Base-by-base conservation (phyloP, 371 early-diverging fungal genomes). In the Apophysomyces elegans region DNA sequence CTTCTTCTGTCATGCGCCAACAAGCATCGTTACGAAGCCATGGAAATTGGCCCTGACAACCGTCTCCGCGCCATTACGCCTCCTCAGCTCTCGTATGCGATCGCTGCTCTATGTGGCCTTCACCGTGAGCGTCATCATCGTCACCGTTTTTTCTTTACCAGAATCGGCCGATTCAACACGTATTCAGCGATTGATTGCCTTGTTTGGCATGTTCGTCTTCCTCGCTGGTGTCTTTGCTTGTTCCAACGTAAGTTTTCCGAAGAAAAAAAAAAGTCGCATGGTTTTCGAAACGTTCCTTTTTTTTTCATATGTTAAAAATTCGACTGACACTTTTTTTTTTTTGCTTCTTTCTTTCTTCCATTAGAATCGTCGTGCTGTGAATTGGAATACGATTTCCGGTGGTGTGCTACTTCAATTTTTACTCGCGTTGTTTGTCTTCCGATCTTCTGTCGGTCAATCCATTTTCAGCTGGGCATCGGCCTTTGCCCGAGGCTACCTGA, bases 391-490 rank as follows among this genome's bases (percentile, higher is more conserved):
- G 35, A 89, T 94, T 37, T 73, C 82, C 56, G 84, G 84, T 58
- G 94, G 93, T 7, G 78, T 90, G 47, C 69, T 91, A 13, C 50
- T 91, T 71, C 94, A 95, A 72, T 90, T 89, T 69, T 44, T 90
- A 38, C 75, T 95, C 43, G 95, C 89, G n/a, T 75, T 93, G 57
- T 81, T 95, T 66, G 90, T 94, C 44, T 81, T 94, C 67, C 84
- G 87, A 66, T 87, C 92, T 54, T 62, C 73, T 5, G 83, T 86
- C 68, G 95, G 95, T 18, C 80, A 84, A 63, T 74, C 85, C 67
- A 63, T 93, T 32, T 94, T 95, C 81, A 70, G 76, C 41, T 92
- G 89, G 88, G 64, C 92, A 35, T 77, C 94, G n/a, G 68, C 65
- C 18, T 74, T 84, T 59, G 85, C 88, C 37, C 77, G 84, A 54